Percentiles rank a stretch among this genome's conserved stretches.
Evolutionary conservation across 768 basidiomycete species (phyloP).

Genomic region (Tylopilus sp.): DNA sequence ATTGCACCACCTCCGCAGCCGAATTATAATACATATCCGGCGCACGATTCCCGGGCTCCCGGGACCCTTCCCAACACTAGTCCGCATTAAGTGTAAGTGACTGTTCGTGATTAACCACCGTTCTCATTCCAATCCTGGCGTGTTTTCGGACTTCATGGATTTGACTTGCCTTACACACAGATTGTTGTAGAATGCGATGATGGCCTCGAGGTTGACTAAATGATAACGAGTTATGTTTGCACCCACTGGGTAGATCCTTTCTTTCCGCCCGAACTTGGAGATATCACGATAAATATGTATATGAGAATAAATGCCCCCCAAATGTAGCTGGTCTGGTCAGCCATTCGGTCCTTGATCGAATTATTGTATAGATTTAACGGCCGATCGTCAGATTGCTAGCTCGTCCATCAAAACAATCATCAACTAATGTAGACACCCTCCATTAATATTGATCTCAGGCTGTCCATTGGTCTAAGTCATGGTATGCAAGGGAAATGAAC

Average conservation of each 20-base stretch:
- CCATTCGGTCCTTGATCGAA: not conserved
- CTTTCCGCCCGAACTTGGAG: too few species aligned
- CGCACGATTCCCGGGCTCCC: too few species aligned
- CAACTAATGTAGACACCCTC: not conserved
- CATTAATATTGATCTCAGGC: not conserved
- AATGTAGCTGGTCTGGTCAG: not conserved
- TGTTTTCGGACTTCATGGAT: too few species aligned
- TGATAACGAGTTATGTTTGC: too few species aligned
- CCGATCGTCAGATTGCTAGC: not conserved
- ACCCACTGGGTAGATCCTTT: too few species aligned
- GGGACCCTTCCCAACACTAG: not conserved
- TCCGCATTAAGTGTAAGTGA: constrained; percentile 9
- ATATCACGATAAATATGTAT: too few species aligned
- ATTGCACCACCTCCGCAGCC: constrained; percentile 16
- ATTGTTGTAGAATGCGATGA: too few species aligned
- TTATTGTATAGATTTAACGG: not conserved
- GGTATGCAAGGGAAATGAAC: not conserved
- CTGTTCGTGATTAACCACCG: not conserved
- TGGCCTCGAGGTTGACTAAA: too few species aligned
- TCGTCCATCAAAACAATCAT: not conserved
- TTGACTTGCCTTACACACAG: too few species aligned
- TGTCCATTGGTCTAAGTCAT: not conserved
- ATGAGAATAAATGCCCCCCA: too few species aligned
- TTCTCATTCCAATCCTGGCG: too few species aligned
- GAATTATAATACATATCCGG: constrained; percentile 14